A percentile compares a stretch with the other conserved stretches of the same genome.
Conservation (phyloP, 768 basidiomycete genomes). For the Hebeloma cylindrosporum region DNA sequence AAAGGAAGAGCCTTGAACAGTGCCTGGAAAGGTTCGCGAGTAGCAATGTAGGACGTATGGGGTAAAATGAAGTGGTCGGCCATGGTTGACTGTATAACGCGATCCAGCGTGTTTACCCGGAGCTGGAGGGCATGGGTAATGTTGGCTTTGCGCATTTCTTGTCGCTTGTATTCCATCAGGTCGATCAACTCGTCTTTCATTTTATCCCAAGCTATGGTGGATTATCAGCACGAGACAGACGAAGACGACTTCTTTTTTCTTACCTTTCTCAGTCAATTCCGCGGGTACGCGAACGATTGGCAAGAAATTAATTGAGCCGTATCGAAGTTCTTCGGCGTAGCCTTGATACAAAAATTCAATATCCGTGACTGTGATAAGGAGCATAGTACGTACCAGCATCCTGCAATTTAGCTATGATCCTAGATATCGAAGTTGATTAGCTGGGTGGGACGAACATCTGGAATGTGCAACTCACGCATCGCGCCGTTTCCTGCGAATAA, state of each 20-base stretch:
- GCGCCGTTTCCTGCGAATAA: background rate
- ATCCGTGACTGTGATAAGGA: background rate
- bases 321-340: conserved; percentile 11
- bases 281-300: conserved; percentile 20
- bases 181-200: conserved; percentile 22
- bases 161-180: conserved; percentile 14
- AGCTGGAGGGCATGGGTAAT: too few species aligned
- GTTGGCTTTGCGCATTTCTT: background rate
- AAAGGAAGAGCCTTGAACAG: conserved; percentile 20
- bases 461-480: background rate
- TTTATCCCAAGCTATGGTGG: conserved; percentile 24
- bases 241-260: background rate
- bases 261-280: conserved; percentile 26
- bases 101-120: too few species aligned
- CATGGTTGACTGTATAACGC: too few species aligned
- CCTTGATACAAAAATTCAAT: background rate
- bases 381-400: conserved; percentile 1
- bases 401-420: background rate
- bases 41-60: conserved; percentile 16
- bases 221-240: background rate
- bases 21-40: conserved; percentile 20
- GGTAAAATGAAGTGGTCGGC: conserved; percentile 13
- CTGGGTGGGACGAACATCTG: background rate
- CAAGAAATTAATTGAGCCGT: conserved; percentile 7
- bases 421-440: background rate